phyloP scores from a whole-genome alignment of 1,284 basidiomycete genomes.

The Tilletia caries region DNA sequence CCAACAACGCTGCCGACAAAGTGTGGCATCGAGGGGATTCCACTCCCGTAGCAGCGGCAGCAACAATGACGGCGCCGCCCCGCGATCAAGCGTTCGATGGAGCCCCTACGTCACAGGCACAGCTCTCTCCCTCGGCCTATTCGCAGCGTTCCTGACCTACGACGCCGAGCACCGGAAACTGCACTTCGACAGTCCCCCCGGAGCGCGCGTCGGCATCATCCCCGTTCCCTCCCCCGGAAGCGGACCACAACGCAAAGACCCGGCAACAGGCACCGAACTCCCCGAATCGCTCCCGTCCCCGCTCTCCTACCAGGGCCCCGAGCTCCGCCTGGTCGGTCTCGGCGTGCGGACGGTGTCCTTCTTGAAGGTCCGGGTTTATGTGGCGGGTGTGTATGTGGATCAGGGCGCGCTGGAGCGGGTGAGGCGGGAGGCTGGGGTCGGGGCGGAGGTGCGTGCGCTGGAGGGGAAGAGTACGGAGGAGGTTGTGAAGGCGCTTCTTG shows the following conservation, averaged over 20 bases:
- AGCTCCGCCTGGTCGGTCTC: conserved; percentile 69
- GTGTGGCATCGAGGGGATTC: too few species aligned
- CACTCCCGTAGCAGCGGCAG: too few species aligned
- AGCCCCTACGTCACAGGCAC: too few species aligned
- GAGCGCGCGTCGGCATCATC: background rate
- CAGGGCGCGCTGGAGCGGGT: conserved; percentile 51
- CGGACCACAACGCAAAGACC: background rate
- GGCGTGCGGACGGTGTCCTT: conserved; percentile 81
- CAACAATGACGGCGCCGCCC: too few species aligned
- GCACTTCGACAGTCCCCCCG: background rate
- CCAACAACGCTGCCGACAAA: too few species aligned
- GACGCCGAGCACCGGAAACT: too few species aligned
- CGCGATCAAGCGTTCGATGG: too few species aligned
- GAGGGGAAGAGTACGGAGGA: conserved; percentile 24
- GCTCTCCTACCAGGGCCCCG: background rate
- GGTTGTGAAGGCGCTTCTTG: background rate
- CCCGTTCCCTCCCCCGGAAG: background rate
- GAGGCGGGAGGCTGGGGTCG: conserved; percentile 18
- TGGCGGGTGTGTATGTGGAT: conserved; percentile 79
- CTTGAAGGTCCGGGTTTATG: conserved; percentile 76
- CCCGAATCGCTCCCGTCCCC: background rate
- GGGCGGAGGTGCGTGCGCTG: background rate
- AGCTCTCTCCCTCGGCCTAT: too few species aligned
- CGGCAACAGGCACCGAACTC: conserved; percentile 5
- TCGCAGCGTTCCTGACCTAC: too few species aligned